Percentiles rank a stretch among this genome's conserved stretches.
phyloP scores from a whole-genome alignment of 2,329 filamentous ascomycete genomes.

The Fusarium luffae region DNA sequence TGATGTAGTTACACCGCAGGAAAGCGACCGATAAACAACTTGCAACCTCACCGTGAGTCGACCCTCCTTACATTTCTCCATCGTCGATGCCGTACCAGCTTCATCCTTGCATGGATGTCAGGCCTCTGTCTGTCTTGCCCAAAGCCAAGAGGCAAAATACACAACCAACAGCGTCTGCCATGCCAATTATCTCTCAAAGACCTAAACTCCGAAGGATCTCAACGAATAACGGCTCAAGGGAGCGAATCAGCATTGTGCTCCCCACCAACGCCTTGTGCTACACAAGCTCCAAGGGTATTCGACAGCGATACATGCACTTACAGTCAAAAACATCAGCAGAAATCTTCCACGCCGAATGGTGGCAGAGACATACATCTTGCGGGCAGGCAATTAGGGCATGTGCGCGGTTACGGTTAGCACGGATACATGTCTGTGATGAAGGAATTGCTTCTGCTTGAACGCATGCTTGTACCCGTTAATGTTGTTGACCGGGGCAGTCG shows the following conservation, averaged over 20 bases:
- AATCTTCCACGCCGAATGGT: background rate
- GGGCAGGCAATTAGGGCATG: background rate
- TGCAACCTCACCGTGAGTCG: background rate
- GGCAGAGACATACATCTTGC: background rate
- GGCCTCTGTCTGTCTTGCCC: background rate
- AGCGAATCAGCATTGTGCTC: background rate
- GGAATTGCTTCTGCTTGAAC: conserved; percentile 2
- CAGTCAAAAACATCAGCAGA: background rate
- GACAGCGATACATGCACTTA: background rate
- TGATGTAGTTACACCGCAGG: background rate
- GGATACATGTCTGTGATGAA: background rate
- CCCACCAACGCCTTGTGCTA: background rate
- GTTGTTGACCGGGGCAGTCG: background rate
- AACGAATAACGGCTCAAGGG: background rate
- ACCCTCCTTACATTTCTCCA: background rate
- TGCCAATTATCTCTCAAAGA: rapidly evolving
- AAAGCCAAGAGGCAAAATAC: background rate
- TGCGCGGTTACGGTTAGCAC: background rate
- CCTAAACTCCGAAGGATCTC: rapidly evolving
- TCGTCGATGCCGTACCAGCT: background rate
- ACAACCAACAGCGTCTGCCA: background rate
- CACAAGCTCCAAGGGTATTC: background rate
- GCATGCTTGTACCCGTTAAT: too few relatives aligned
- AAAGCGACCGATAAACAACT: background rate
- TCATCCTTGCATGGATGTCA: background rate